Conservation (phyloP, 2,329 filamentous ascomycete species). For the Pseudocercospora eumusae region DNA sequence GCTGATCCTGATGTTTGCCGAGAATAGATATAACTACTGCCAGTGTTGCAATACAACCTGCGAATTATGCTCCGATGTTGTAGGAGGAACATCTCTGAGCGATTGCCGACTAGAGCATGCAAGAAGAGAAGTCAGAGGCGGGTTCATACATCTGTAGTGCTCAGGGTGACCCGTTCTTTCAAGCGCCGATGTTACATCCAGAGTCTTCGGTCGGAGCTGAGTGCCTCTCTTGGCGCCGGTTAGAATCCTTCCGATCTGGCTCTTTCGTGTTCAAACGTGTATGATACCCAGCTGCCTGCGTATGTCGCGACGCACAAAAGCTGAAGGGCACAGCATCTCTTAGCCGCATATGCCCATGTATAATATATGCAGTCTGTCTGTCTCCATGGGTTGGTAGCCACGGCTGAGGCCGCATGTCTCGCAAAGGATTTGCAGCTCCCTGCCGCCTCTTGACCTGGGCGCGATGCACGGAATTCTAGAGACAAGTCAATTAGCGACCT, state of each 20-base stretch:
- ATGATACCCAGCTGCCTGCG: background rate
- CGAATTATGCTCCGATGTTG: constrained; percentile 7
- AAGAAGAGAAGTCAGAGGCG: background rate
- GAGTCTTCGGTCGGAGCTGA: constrained; percentile 9
- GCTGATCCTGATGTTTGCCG: background rate
- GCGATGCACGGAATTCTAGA: background rate
- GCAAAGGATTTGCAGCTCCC: background rate
- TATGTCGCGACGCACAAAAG: background rate
- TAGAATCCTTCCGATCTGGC: constrained; percentile 9
- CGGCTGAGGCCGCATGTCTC: background rate
- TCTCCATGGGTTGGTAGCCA: too few relatives aligned
- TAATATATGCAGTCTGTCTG: background rate
- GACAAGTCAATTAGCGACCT: constrained; percentile 18
- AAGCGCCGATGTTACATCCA: constrained; percentile 10
- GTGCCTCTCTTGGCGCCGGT: constrained; percentile 4
- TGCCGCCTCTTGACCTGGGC: background rate
- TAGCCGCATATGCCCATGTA: background rate
- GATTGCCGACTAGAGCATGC: background rate
- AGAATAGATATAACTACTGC: background rate
- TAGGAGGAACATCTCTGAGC: background rate
- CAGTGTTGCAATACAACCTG: background rate
- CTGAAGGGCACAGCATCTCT: background rate
- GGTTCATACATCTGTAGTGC: background rate
- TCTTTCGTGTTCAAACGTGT: background rate
- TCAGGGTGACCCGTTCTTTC: background rate